phyloP scores from a whole-genome alignment of 257 asterid species.

The Agastache rugosa region DNA sequence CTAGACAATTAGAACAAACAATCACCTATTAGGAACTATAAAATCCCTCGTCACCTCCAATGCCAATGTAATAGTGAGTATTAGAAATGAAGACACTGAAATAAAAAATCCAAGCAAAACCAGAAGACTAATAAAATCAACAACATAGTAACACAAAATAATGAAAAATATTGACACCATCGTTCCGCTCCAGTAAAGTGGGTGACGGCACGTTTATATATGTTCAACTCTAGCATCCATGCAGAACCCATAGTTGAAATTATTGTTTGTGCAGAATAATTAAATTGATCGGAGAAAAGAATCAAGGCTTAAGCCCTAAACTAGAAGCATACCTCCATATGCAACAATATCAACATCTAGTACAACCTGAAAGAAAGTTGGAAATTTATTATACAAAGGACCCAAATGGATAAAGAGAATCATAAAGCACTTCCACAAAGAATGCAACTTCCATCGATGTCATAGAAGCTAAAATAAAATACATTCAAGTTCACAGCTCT shows the following conservation, averaged over 20 bases:
- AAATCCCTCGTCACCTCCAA: constrained; percentile 12
- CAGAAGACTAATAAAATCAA: neutral
- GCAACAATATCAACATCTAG: constrained; percentile 89
- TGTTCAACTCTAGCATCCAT: constrained; percentile 16
- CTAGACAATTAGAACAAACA: neutral
- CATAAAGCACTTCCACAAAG: neutral
- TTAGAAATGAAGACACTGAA: constrained; percentile 3
- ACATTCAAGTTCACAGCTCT: neutral
- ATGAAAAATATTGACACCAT: neutral
- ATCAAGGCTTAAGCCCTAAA: constrained; percentile 23
- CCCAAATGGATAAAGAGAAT: neutral
- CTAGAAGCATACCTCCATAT: constrained; percentile 77
- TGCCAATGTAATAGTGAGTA: constrained; percentile 3
- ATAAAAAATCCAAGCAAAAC: neutral
- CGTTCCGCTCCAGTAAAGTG: neutral
- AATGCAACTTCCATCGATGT: neutral
- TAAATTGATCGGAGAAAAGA: constrained; percentile 13
- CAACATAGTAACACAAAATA: neutral
- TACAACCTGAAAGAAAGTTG: constrained; percentile 64
- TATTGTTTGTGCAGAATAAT: constrained; percentile 24
- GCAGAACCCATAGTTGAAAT: neutral
- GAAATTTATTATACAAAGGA: constrained; percentile 18
- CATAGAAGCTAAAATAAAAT: neutral
- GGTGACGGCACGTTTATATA: neutral
- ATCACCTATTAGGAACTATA: neutral